phyloP scores from a whole-genome alignment of 1,139 yeast genomes.

The Debaryomyces udenii region DNA sequence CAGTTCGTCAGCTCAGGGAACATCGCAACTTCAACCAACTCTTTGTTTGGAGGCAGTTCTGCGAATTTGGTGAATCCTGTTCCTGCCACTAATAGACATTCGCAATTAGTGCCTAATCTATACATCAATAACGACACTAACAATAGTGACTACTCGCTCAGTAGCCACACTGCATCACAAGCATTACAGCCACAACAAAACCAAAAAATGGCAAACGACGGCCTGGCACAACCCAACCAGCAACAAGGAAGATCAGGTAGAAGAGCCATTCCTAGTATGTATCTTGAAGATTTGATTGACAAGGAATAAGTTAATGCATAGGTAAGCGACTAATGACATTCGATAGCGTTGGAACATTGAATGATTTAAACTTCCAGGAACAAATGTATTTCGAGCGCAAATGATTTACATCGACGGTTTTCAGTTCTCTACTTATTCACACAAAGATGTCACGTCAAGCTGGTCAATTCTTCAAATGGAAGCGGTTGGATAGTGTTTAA shows the following conservation, averaged over 20 bases:
- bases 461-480: too few relatives aligned
- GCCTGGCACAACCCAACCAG: constrained; percentile 7
- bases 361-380: too few relatives aligned
- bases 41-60: constrained; percentile 30
- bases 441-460: too few relatives aligned
- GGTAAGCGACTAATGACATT: too few relatives aligned
- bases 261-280: constrained; percentile 56
- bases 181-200: constrained; percentile 17
- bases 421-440: too few relatives aligned
- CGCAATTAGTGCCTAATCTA: constrained; percentile 39
- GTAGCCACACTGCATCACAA: constrained; percentile 15
- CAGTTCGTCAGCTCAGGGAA: constrained; percentile 21
- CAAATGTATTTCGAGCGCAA: too few relatives aligned
- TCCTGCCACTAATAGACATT: constrained; percentile 33
- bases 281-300: constrained; percentile 59
- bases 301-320: constrained; percentile 17
- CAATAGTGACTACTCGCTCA: constrained; percentile 39
- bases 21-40: constrained; percentile 17
- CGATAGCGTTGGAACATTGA: too few relatives aligned
- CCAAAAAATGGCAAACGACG: constrained; percentile 13
- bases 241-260: constrained; percentile 22
- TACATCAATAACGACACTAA: constrained; percentile 39
- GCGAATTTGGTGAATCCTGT: constrained; percentile 28
- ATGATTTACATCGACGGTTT: too few relatives aligned
- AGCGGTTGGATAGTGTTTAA: too few relatives aligned